Evolutionary conservation across 352 stramenopile genomes (phyloP).

Genomic region (Globisporangium viniferum): DNA sequence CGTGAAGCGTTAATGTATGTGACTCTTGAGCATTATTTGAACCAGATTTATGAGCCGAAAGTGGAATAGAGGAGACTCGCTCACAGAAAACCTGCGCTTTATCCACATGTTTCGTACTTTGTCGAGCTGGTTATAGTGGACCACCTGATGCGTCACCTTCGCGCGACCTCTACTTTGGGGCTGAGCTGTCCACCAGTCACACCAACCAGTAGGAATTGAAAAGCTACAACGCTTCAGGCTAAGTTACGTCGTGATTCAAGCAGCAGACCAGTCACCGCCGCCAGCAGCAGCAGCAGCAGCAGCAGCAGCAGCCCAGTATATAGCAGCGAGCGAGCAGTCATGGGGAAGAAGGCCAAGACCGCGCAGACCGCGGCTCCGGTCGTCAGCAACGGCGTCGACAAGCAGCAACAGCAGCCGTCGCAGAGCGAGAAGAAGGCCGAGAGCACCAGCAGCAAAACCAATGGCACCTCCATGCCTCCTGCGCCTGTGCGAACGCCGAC

Average conservation of each 20-base stretch:
- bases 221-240: conserved; percentile 19
- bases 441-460: neutral
- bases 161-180: conserved; percentile 3
- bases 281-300: conserved; percentile 3
- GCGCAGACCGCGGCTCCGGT: neutral
- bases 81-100: neutral
- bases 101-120: neutral
- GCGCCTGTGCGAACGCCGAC: neutral
- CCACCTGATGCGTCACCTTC: conserved; percentile 2
- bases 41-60: neutral
- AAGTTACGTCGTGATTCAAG: conserved; percentile 3
- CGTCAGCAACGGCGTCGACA: neutral
- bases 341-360: conserved; percentile 20
- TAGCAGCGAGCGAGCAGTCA: neutral
- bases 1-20: neutral
- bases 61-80: neutral
- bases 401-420: neutral
- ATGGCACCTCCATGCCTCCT: neutral
- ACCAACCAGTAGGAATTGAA: conserved; percentile 1
- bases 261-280: neutral
- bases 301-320: conserved; percentile 7
- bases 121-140: neutral
- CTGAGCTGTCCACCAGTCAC: conserved; percentile 16
- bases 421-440: neutral
- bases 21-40: neutral